phyloP scores from a whole-genome alignment of 202 grass and related monocot species.

The Musa balbisiana region DNA sequence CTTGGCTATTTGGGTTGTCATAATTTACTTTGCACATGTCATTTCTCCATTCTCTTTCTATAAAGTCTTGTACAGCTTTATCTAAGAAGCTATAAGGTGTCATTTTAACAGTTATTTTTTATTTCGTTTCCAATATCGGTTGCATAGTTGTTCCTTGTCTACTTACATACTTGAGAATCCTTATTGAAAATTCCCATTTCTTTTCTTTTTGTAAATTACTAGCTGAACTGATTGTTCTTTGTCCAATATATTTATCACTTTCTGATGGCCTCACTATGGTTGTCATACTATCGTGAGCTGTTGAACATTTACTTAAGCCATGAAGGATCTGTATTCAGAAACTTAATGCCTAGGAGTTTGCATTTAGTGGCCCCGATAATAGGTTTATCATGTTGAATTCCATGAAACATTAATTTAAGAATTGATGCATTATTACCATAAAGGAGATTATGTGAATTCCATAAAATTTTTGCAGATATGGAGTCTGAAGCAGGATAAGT shows the following conservation, averaged over 20 bases:
- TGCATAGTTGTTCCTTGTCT: not conserved
- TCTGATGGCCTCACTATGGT: too few species aligned
- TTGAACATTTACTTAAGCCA: too few species aligned
- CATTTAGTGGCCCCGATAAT: too few species aligned
- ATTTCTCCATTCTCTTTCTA: not conserved
- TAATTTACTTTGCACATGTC: not conserved
- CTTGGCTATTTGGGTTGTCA: not conserved
- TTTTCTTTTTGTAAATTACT: not conserved
- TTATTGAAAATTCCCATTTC: not conserved
- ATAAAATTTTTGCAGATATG: conserved; percentile 57
- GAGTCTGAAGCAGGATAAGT: conserved; percentile 95
- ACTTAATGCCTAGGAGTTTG: too few species aligned
- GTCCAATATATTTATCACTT: too few species aligned
- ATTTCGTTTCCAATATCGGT: not conserved
- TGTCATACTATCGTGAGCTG: too few species aligned
- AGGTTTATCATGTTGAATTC: not conserved
- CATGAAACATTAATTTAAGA: not conserved
- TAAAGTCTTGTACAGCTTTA: too few species aligned
- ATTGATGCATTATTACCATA: not conserved
- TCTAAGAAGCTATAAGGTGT: too few species aligned
- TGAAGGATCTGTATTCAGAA: too few species aligned
- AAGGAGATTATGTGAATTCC: not conserved
- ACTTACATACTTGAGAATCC: too few species aligned
- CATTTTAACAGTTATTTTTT: too few species aligned
- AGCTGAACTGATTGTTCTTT: too few species aligned